Conservation (phyloP, 2,329 filamentous ascomycete genomes). For the Venturia aucupariae region DNA sequence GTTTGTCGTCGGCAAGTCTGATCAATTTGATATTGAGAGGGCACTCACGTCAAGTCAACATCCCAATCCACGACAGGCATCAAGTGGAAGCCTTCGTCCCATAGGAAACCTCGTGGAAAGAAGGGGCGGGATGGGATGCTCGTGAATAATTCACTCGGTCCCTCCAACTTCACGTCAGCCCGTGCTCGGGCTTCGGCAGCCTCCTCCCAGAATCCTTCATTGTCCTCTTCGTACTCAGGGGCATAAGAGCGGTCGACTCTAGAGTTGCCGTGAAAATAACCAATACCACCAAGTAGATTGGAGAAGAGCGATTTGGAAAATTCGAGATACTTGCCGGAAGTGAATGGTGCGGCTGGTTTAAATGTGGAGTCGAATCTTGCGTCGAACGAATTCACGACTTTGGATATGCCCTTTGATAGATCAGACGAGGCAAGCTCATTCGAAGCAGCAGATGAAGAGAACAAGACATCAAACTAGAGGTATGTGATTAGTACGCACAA, state of each 20-base stretch:
- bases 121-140: constrained; percentile 83
- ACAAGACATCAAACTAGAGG: constrained; percentile 68
- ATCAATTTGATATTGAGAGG: constrained; percentile 20
- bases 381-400: constrained; percentile 59
- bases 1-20: constrained; percentile 18
- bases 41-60: constrained; percentile 58
- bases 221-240: constrained; percentile 83
- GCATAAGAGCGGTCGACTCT: constrained; percentile 81
- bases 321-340: constrained; percentile 56
- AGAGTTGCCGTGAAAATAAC: constrained; percentile 82
- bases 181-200: constrained; percentile 65
- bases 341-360: constrained; percentile 64
- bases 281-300: constrained; percentile 83
- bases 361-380: constrained; percentile 61
- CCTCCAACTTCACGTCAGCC: constrained; percentile 59
- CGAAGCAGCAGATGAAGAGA: constrained; percentile 51
- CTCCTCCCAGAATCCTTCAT: constrained; percentile 90
- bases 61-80: constrained; percentile 88
- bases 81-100: constrained; percentile 95
- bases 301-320: constrained; percentile 85
- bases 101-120: constrained; percentile 90
- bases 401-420: constrained; percentile 33
- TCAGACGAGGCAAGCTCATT: constrained; percentile 32
- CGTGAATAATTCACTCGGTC: constrained; percentile 79
- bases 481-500: constrained; percentile 10